Evolutionary conservation across 1,139 yeast species (phyloP), one percentile per base, ranked within the genome.

Genomic region (Zygoascus sp.): DNA sequence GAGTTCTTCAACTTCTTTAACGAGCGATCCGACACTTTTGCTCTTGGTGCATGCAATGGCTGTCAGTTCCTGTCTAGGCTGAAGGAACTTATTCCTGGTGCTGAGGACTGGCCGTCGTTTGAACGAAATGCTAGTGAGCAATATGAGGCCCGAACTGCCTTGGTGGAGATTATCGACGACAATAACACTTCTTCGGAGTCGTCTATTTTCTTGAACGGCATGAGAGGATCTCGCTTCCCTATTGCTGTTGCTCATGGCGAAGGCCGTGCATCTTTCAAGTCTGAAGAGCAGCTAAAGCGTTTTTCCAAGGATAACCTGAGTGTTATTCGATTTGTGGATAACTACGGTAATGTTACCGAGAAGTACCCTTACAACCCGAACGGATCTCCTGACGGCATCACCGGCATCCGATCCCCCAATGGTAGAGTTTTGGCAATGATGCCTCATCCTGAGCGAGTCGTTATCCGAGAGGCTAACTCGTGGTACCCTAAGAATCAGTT

Each of bases 181-280:
- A 65, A 69, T 32, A 65, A 53, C 13, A 21, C 30, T 15, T 19
- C 30, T 21, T 64, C 67, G 49, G 69, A 72, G 49, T 32, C 42
- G 21, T 28, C 42, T 10, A 80, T 92, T 50, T 92, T 94, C 76
- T 78, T 90, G 58, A 76, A 83, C 50, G 90, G 85, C 48, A 90
- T 94, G 98, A 79, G 81, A 63, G 95, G 96, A 8, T 87, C 97
- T 11, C 79, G 81, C 60, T 69, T 94, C 60, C 98, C 98, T 48
- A 88, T 92, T 67, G 97, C 94, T 22, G 98, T 92, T 56, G 98
- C 99, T 5, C 99, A 94, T 63, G 98, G 98, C 59, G 99, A 94
- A 72, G 99, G 99, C 60, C 80, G 89, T 58, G 97, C 97, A 17
- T 69, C 74, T 42, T 94, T 90, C 65, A 70, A 67, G 48, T 56